A percentile compares a stretch with the other conserved stretches of the same genome.
Evolutionary conservation across 306 rosid species (phyloP).

Genomic region (Oxytropis ochrocephala): DNA sequence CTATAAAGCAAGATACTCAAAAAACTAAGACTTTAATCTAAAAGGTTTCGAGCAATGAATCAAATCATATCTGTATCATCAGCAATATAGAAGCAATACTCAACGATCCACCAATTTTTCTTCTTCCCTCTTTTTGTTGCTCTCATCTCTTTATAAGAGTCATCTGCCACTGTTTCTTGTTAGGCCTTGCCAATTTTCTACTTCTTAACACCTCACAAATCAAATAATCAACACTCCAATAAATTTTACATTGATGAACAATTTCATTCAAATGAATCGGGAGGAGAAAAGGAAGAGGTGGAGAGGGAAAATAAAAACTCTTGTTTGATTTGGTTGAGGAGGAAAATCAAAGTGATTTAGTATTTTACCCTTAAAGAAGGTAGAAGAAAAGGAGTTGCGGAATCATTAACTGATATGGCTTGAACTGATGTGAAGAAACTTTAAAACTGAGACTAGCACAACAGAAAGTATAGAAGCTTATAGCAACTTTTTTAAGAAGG

Average conservation of each 20-base stretch:
- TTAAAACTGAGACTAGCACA: not conserved
- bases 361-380: not conserved
- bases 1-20: not conserved
- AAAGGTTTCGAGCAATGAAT: not conserved
- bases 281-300: not conserved
- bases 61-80: not conserved
- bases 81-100: not conserved
- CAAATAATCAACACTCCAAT: not conserved
- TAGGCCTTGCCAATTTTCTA: not conserved
- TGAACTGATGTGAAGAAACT: not conserved
- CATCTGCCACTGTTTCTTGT: not conserved
- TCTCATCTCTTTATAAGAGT: not conserved
- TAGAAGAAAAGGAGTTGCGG: not conserved
- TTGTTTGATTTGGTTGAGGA: not conserved
- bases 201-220: constrained; percentile 1
- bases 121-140: not conserved
- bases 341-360: not conserved
- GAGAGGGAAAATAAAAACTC: not conserved
- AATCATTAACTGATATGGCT: not conserved
- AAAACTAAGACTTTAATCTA: not conserved
- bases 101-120: not conserved
- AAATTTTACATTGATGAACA: not conserved
- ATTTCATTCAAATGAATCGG: not conserved
- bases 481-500: not conserved
- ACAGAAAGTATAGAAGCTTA: not conserved